A percentile compares a stretch with the other conserved stretches of the same genome.
Conservation (phyloP, 208 protist species). For the Trypanosoma congolense region DNA sequence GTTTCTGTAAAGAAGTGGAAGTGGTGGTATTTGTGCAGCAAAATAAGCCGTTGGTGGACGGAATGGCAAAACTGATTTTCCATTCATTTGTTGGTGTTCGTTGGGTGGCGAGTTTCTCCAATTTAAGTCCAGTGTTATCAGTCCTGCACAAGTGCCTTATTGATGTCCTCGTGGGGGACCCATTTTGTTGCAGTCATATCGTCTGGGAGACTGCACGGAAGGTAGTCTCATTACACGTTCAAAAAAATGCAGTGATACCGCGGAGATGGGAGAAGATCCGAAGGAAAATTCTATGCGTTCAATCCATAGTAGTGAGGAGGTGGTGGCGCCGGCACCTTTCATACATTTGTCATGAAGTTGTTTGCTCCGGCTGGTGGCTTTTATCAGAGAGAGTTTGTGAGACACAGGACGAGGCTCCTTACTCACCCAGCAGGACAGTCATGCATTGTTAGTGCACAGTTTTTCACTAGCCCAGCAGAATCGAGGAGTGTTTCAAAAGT, state of each 20-base stretch:
- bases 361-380: slow-evolving; percentile 12
- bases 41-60: background rate
- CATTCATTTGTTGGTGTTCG: slow-evolving; percentile 4
- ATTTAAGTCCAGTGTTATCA: background rate
- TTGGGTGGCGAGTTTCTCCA: background rate
- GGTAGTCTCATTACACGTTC: background rate
- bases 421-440: slow-evolving; percentile 15
- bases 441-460: slow-evolving; percentile 9
- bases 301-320: too few species aligned
- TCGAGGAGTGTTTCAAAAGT: background rate
- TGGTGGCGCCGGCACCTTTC: background rate
- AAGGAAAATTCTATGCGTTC: too few species aligned
- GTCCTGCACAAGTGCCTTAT: slow-evolving; percentile 3
- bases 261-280: too few species aligned
- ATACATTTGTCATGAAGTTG: slow-evolving; percentile 8
- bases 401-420: slow-evolving; percentile 11
- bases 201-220: slow-evolving; percentile 11
- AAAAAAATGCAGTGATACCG: too few species aligned
- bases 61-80: slow-evolving; percentile 2
- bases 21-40: slow-evolving; percentile 3
- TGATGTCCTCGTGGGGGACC: background rate
- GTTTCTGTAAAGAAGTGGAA: background rate
- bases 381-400: slow-evolving; percentile 16
- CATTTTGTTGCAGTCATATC: slow-evolving; percentile 4
- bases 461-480: slow-evolving; percentile 4